Evolutionary conservation across 306 rosid genomes (phyloP).

Genomic region (Sicyos edulis): DNA sequence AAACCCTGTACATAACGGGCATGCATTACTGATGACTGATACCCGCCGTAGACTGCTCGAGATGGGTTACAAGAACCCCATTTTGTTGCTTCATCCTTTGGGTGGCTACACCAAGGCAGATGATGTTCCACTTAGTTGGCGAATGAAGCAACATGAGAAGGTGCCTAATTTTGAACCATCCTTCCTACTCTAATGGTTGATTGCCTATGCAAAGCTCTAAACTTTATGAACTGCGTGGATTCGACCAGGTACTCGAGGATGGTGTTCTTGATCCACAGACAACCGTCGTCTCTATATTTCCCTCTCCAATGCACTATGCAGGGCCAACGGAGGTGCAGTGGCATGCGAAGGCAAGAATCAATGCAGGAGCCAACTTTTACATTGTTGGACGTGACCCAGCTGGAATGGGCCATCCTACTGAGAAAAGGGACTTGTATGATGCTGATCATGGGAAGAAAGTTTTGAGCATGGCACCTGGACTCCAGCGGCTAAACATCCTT

Average conservation of each 20-base stretch:
- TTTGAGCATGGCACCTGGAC: conserved; percentile 97
- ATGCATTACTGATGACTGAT: conserved; percentile 93
- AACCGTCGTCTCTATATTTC: conserved; percentile 94
- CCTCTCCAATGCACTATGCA: conserved; percentile 99
- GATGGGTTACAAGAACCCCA: conserved; percentile 94
- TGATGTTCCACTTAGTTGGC: conserved; percentile 94
- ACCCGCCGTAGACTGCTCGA: conserved; percentile 90
- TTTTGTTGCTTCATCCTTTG: conserved; percentile 90
- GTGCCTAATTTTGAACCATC: conserved; percentile 27
- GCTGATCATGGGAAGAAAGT: conserved; percentile 99
- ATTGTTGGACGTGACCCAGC: conserved; percentile 99
- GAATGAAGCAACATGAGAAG: conserved; percentile 98
- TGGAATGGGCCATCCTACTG: conserved; percentile 92
- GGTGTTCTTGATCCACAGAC: conserved; percentile 99
- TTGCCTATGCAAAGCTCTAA: background rate
- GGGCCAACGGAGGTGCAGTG: conserved; percentile 99
- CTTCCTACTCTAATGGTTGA: background rate
- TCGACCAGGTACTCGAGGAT: conserved; percentile 84
- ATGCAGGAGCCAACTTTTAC: conserved; percentile 97
- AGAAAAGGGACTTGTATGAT: conserved; percentile 85
- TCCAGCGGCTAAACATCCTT: conserved; percentile 91
- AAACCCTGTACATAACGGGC: conserved; percentile 97
- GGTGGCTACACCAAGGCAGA: conserved; percentile 99
- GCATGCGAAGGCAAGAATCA: conserved; percentile 99
- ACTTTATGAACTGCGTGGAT: background rate